phyloP scores from a whole-genome alignment of 305 asterid genomes.

The Fraxinus dipetala region DNA sequence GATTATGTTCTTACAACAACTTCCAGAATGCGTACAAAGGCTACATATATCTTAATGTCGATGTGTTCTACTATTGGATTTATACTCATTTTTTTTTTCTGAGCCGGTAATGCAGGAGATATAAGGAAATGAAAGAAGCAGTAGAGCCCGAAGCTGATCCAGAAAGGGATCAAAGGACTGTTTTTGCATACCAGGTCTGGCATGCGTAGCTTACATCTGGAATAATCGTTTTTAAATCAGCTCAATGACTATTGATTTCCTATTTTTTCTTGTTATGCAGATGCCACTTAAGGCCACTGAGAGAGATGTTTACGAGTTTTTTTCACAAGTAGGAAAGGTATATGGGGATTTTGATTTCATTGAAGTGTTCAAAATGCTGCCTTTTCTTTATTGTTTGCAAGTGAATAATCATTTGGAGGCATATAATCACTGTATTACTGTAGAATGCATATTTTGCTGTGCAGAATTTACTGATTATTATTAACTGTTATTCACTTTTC shows the following conservation, averaged over 20 bases:
- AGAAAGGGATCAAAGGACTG: constrained; percentile 98
- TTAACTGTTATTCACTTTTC: background rate
- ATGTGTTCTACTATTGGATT: constrained; percentile 18
- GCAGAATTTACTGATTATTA: background rate
- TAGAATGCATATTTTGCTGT: background rate
- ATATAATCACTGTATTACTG: background rate
- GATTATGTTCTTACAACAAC: constrained; percentile 39
- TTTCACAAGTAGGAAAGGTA: constrained; percentile 94
- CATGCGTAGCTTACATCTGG: background rate
- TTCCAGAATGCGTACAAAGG: constrained; percentile 23
- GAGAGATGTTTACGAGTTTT: constrained; percentile 92
- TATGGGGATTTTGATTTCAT: constrained; percentile 16
- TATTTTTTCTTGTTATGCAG: constrained; percentile 35
- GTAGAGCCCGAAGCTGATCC: constrained; percentile 98
- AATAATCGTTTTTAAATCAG: background rate
- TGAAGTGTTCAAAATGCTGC: background rate
- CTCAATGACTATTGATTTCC: background rate
- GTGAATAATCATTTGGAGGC: background rate
- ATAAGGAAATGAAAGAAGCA: constrained; percentile 84
- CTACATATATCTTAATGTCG: constrained; percentile 29
- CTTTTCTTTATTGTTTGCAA: background rate
- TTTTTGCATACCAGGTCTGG: constrained; percentile 91
- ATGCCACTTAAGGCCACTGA: constrained; percentile 98
- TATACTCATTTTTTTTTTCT: constrained; percentile 44
- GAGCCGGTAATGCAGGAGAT: constrained; percentile 83